Evolutionary conservation across 2,329 filamentous ascomycete species (phyloP).

Genomic region (Ophiostoma himal-ulmi): DNA sequence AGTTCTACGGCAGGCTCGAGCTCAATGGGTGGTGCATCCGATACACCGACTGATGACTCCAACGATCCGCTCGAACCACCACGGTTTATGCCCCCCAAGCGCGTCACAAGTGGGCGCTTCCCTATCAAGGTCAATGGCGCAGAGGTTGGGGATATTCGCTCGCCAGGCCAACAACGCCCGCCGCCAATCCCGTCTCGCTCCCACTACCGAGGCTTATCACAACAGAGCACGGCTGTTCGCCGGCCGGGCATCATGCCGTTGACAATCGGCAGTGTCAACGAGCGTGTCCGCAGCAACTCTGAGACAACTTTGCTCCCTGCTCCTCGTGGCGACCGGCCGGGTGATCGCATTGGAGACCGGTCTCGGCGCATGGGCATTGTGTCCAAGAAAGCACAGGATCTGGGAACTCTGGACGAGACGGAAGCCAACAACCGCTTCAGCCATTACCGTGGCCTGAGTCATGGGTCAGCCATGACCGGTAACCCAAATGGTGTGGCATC

Average conservation of each 20-base stretch:
- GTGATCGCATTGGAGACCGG: conserved; percentile 40
- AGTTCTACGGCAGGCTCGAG: conserved; percentile 1
- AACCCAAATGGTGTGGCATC: conserved; percentile 32
- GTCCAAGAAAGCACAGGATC: conserved; percentile 53
- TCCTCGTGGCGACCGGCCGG: conserved; percentile 41
- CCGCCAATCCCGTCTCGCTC: conserved; percentile 76
- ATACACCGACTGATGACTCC: conserved; percentile 54
- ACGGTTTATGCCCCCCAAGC: conserved; percentile 55
- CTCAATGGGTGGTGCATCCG: conserved; percentile 30
- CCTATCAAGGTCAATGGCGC: conserved; percentile 67
- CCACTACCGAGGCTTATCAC: conserved; percentile 70
- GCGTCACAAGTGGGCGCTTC: conserved; percentile 59
- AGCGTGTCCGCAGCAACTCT: conserved; percentile 61
- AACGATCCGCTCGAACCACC: conserved; percentile 78
- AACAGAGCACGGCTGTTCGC: conserved; percentile 59
- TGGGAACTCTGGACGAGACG: conserved; percentile 58
- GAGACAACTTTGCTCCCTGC: conserved; percentile 51
- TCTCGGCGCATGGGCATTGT: conserved; percentile 60
- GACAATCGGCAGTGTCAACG: conserved; percentile 63
- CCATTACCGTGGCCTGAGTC: conserved; percentile 60
- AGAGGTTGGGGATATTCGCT: conserved; percentile 62
- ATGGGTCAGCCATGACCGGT: conserved; percentile 62
- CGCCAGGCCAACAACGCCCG: conserved; percentile 59
- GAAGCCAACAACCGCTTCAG: conserved; percentile 59
- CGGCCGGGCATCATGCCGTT: conserved; percentile 67